A percentile compares a stretch with the other conserved stretches of the same genome.
Evolutionary conservation across 139 green algal genomes (phyloP).

Genomic region (Edaphochlamys debaryana): DNA sequence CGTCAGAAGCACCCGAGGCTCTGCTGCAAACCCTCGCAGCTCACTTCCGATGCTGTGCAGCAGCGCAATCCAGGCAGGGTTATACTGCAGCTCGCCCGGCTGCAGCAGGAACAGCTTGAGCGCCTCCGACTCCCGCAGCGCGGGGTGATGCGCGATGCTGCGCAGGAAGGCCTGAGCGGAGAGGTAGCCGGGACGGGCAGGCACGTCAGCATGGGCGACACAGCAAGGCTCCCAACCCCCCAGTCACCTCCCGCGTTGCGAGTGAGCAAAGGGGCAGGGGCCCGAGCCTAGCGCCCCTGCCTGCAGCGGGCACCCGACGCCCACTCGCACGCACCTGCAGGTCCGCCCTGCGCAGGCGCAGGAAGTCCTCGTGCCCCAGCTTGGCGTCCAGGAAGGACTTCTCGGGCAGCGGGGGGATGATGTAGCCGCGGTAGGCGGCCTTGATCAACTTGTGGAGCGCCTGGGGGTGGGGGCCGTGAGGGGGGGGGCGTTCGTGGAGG

Average conservation of each 20-base stretch:
- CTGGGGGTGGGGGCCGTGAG: conserved; percentile 26
- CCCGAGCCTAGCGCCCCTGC: too few relatives aligned
- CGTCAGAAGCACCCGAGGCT: too few relatives aligned
- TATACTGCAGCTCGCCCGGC: conserved; percentile 47
- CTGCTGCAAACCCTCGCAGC: too few relatives aligned
- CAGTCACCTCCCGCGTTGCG: too few relatives aligned
- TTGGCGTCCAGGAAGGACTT: conserved; percentile 87
- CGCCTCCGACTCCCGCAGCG: conserved; percentile 55
- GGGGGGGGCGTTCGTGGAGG: too few relatives aligned
- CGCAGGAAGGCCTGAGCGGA: conserved; percentile 60
- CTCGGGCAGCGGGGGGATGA: conserved; percentile 91
- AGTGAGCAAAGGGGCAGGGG: too few relatives aligned
- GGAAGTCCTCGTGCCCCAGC: conserved; percentile 59
- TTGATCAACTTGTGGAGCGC: conserved; percentile 78
- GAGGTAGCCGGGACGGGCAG: too few relatives aligned
- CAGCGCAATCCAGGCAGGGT: conserved; percentile 56
- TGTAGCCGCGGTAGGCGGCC: conserved; percentile 83
- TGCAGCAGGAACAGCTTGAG: conserved; percentile 65
- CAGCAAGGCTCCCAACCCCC: too few relatives aligned
- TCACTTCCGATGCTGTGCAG: conserved; percentile 31
- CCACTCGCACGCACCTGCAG: too few relatives aligned
- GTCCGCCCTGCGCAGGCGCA: conserved; percentile 62
- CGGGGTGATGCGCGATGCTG: conserved; percentile 54
- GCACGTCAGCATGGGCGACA: too few relatives aligned
- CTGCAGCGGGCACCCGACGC: too few relatives aligned